These are phyloP conservation scores for Boletus mariae DNA, from an alignment of 1,284 basidiomycete species.

Conservation along the genomic window DNA sequence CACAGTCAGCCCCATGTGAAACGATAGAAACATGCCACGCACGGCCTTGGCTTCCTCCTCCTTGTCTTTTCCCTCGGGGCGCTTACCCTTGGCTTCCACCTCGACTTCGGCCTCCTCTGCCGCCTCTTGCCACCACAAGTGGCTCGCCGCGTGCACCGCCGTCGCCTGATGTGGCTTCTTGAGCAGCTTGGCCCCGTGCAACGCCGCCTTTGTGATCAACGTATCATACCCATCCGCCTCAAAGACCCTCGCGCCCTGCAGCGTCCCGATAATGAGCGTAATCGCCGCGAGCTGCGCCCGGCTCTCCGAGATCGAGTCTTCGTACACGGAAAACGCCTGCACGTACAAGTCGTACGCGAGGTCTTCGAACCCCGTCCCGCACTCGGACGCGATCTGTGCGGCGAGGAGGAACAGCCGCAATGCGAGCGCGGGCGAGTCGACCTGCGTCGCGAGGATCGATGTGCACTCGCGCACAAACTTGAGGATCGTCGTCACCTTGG, in stretches of 20 bases:
- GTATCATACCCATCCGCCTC: slow-evolving; percentile 92
- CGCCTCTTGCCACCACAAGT: slow-evolving; percentile 93
- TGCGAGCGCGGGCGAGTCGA: slow-evolving; percentile 87
- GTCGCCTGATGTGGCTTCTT: slow-evolving; percentile 97
- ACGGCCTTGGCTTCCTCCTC: slow-evolving; percentile 58
- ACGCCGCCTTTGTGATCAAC: slow-evolving; percentile 90
- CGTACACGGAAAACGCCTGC: slow-evolving; percentile 93
- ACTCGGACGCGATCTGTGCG: slow-evolving; percentile 88
- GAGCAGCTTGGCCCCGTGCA: slow-evolving; percentile 89
- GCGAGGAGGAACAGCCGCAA: slow-evolving; percentile 91
- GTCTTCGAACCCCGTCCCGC: slow-evolving; percentile 76
- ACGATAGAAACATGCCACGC: slow-evolving; percentile 27
- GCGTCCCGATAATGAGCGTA: slow-evolving; percentile 84
- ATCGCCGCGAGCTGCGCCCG: slow-evolving; percentile 92
- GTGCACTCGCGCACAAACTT: slow-evolving; percentile 91
- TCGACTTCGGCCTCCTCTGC: slow-evolving; percentile 36
- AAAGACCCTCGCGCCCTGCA: slow-evolving; percentile 84
- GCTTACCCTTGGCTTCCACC: slow-evolving; percentile 27
- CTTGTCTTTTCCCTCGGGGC: slow-evolving; percentile 30
- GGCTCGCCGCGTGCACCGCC: slow-evolving; percentile 90
- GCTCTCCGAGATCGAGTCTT: slow-evolving; percentile 91
- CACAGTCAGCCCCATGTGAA: not conserved
- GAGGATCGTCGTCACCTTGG: slow-evolving; percentile 78
- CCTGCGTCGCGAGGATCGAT: slow-evolving; percentile 85
- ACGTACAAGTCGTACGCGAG: slow-evolving; percentile 95